phyloP scores from a whole-genome alignment of 1,284 basidiomycete genomes.

The Rugiboletus extremiorientalis region DNA sequence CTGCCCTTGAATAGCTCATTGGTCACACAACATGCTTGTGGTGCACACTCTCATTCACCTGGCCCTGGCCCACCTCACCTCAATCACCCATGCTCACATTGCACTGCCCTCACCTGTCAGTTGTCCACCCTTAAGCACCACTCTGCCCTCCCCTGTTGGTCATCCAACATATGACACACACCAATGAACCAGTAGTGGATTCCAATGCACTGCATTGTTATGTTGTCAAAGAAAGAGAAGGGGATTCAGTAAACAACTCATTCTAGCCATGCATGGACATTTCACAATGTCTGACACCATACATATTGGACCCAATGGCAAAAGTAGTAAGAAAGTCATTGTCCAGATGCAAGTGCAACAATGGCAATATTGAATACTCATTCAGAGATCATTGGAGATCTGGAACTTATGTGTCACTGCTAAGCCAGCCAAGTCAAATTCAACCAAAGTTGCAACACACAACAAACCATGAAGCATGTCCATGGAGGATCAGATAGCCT shows the following conservation, averaged over 20 bases:
- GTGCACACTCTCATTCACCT: too few species aligned
- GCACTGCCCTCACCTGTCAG: too few species aligned
- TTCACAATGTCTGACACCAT: slow-evolving; percentile 44
- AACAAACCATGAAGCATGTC: slow-evolving; percentile 43
- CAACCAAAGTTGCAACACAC: fast-evolving
- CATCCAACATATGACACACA: too few species aligned
- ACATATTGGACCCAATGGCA: slow-evolving; percentile 38
- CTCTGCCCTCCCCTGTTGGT: too few species aligned
- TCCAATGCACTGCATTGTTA: too few species aligned
- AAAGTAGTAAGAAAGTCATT: slow-evolving; percentile 61
- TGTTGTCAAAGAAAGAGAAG: slow-evolving; percentile 29
- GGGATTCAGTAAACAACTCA: slow-evolving; percentile 37
- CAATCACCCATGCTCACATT: too few species aligned
- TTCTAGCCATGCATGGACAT: slow-evolving; percentile 32
- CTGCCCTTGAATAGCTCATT: too few species aligned
- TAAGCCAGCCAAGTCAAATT: background rate
- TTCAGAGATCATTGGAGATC: slow-evolving; percentile 33
- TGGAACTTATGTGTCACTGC: slow-evolving; percentile 40
- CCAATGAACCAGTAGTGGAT: too few species aligned
- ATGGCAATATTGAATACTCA: slow-evolving; percentile 47
- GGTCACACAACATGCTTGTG: too few species aligned
- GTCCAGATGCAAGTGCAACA: slow-evolving; percentile 52
- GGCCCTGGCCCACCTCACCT: too few species aligned
- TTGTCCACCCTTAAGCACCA: too few species aligned
- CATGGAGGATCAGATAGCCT: slow-evolving; percentile 42